Evolutionary conservation across 306 rosid genomes (phyloP).

Genomic region (Cucumis melo): DNA sequence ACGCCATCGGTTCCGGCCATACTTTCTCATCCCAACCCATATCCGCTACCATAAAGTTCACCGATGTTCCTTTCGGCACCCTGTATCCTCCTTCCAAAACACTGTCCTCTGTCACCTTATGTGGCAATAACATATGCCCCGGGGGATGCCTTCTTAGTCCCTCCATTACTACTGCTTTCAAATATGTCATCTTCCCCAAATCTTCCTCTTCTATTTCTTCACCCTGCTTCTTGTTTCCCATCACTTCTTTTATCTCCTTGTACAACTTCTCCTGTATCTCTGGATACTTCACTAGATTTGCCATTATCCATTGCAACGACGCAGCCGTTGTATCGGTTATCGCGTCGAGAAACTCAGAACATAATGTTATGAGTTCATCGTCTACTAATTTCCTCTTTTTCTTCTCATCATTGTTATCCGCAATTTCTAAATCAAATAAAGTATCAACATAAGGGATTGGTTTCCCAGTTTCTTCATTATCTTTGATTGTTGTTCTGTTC

Average conservation of each 20-base stretch:
- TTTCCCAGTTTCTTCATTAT: not conserved
- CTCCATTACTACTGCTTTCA: slow-evolving; percentile 8
- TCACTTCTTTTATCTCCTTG: not conserved
- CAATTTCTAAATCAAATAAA: not conserved
- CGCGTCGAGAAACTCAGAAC: slow-evolving; percentile 4
- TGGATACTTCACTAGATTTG: slow-evolving; percentile 6
- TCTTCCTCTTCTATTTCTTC: slow-evolving; percentile 3
- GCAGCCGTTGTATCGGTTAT: not conserved
- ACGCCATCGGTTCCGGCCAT: not conserved
- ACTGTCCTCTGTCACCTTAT: not conserved
- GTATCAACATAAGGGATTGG: slow-evolving; percentile 3
- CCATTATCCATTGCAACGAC: slow-evolving; percentile 12
- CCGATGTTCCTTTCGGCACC: not conserved
- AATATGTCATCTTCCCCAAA: not conserved
- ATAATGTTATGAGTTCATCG: not conserved
- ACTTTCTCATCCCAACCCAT: slow-evolving; percentile 5
- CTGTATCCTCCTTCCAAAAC: not conserved
- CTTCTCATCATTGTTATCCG: not conserved
- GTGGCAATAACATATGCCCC: slow-evolving; percentile 6
- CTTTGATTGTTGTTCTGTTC: not conserved
- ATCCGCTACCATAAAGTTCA: slow-evolving; percentile 9
- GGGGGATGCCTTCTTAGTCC: slow-evolving; percentile 3
- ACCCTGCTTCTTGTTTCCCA: not conserved
- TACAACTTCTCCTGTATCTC: not conserved
- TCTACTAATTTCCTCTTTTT: not conserved